phyloP scores from a whole-genome alignment of 2,329 filamentous ascomycete genomes.

The Epichloe aotearoae region DNA sequence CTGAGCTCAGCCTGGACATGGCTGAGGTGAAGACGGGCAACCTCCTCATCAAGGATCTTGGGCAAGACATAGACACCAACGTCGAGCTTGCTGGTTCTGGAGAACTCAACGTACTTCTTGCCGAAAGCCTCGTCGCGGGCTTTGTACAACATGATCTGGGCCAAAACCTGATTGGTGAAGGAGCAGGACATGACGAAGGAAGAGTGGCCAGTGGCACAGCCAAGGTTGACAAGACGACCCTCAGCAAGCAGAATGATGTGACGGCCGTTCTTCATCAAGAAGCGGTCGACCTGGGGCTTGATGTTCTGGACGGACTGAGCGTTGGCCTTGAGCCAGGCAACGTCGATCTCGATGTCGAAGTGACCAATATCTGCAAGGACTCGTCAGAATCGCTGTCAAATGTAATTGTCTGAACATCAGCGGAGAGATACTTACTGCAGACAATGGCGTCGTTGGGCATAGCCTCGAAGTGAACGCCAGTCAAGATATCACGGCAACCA shows the following conservation, averaged over 20 bases:
- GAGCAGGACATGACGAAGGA: constrained; percentile 99
- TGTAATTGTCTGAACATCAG: not conserved
- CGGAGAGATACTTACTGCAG: constrained; percentile 53
- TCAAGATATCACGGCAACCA: constrained; percentile 95
- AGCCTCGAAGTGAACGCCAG: constrained; percentile 78
- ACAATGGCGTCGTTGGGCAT: constrained; percentile 98
- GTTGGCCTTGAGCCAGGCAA: constrained; percentile 98
- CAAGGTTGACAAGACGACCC: constrained; percentile 97
- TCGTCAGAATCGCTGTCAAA: not conserved
- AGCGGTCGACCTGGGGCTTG: constrained; percentile 99
- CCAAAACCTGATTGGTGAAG: constrained; percentile 99
- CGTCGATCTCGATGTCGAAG: constrained; percentile 99
- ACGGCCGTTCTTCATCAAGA: constrained; percentile 81
- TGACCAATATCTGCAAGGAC: constrained; percentile 71
- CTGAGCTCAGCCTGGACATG: constrained; percentile 94
- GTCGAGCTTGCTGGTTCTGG: constrained; percentile 78
- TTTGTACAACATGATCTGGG: constrained; percentile 98
- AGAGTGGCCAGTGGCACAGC: constrained; percentile 97
- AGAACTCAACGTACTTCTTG: constrained; percentile 93
- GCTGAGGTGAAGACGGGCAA: constrained; percentile 81
- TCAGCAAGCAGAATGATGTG: constrained; percentile 98
- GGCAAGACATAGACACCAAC: constrained; percentile 80
- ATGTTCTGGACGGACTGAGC: constrained; percentile 90
- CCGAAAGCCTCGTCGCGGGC: constrained; percentile 73
- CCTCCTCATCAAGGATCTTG: constrained; percentile 98